Evolutionary conservation across 1,139 yeast genomes (phyloP).

Genomic region (Pichia sp.): DNA sequence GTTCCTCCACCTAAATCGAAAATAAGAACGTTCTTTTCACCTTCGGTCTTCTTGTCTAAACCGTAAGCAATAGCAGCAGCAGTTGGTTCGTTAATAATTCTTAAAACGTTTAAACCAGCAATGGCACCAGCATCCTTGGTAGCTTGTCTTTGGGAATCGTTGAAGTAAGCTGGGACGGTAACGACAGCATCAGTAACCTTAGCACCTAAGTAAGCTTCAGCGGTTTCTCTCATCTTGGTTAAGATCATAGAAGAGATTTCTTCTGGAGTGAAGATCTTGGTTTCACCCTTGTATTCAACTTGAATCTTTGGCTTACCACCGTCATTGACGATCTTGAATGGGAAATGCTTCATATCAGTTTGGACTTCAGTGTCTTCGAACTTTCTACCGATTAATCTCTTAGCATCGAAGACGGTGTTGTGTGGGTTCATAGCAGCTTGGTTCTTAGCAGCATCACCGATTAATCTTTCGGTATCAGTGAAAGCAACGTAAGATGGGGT

Average conservation of each 20-base stretch:
- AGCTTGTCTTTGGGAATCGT: conserved; percentile 96
- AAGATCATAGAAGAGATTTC: conserved; percentile 95
- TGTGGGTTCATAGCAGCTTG: conserved; percentile 96
- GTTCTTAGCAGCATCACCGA: conserved; percentile 98
- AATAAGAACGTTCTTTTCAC: conserved; percentile 80
- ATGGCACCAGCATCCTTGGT: conserved; percentile 98
- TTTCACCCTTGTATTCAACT: conserved; percentile 90
- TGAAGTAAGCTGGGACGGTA: conserved; percentile 95
- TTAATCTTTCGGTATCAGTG: conserved; percentile 93
- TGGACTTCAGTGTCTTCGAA: conserved; percentile 86
- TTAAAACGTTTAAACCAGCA: conserved; percentile 91
- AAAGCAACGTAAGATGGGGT: conserved; percentile 97
- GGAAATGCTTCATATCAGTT: conserved; percentile 95
- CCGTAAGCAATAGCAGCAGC: conserved; percentile 99
- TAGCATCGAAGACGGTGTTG: conserved; percentile 95
- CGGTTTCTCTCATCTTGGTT: conserved; percentile 94
- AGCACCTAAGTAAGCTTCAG: conserved; percentile 90
- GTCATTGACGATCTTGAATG: conserved; percentile 82
- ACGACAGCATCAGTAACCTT: conserved; percentile 91
- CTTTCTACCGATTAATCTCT: conserved; percentile 95
- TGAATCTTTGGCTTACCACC: conserved; percentile 85
- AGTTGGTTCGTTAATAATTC: conserved; percentile 95
- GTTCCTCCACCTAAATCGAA: conserved; percentile 98
- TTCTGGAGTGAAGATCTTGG: conserved; percentile 92
- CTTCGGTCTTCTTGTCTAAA: conserved; percentile 85